Conservation (phyloP, 345 rosid species). For the Anastatica hierochuntica region DNA sequence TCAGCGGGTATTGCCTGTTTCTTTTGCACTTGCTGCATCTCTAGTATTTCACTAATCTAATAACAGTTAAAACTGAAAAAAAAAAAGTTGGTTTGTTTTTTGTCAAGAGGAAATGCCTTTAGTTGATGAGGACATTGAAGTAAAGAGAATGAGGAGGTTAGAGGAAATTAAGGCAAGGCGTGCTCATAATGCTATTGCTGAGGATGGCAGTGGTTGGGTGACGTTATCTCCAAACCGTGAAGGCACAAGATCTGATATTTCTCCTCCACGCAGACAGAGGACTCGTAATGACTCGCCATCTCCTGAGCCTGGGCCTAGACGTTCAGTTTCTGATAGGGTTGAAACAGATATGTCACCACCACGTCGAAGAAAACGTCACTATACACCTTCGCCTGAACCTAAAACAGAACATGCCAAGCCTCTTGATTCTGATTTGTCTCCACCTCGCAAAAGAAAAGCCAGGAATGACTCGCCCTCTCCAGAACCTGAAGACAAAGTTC, state of each 20-base stretch:
- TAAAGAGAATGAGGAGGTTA: conserved; percentile 70
- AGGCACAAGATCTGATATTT: conserved; percentile 35
- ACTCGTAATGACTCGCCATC: conserved; percentile 52
- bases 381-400: conserved; percentile 39
- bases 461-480: conserved; percentile 33
- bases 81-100: no score
- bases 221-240: conserved; percentile 35
- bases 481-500: conserved; percentile 15
- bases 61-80: no score
- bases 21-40: no score
- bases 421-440: conserved; percentile 36
- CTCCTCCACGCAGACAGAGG: conserved; percentile 51
- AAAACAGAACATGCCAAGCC: background rate
- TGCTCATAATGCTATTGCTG: conserved; percentile 54
- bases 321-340: conserved; percentile 18
- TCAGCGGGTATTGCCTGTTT: conserved; percentile 44
- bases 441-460: conserved; percentile 30
- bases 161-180: conserved; percentile 58
- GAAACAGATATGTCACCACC: conserved; percentile 49
- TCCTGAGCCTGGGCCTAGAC: conserved; percentile 33
- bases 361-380: conserved; percentile 24
- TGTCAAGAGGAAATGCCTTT: conserved; percentile 72
- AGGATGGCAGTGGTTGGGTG: conserved; percentile 97
- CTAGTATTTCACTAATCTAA: background rate
- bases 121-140: conserved; percentile 86